These are phyloP conservation scores for Aureobasidium sp. DNA, from an alignment of 2,329 filamentous ascomycete genomes.

Conservation along the genomic window DNA sequence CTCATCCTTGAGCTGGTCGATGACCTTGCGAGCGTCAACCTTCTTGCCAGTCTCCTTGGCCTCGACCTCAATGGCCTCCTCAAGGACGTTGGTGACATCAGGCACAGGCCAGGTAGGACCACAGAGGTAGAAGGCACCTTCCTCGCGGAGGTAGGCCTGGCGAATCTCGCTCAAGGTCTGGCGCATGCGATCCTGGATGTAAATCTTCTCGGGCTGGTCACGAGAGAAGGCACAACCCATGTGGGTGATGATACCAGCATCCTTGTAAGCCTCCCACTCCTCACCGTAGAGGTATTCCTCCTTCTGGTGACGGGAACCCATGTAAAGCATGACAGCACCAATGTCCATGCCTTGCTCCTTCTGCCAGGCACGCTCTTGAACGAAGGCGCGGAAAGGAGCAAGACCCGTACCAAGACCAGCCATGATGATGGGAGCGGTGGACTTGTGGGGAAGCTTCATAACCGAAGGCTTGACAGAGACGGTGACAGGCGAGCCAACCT, in stretches of 20 bases:
- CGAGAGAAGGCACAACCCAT: conserved; percentile 91
- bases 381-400: conserved; percentile 97
- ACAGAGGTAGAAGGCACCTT: conserved; percentile 93
- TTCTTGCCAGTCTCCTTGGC: conserved; percentile 66
- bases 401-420: conserved; percentile 96
- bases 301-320: conserved; percentile 92
- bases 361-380: conserved; percentile 96
- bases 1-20: conserved; percentile 94
- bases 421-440: conserved; percentile 95
- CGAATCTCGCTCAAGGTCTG: conserved; percentile 77
- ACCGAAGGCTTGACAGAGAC: conserved; percentile 96
- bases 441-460: conserved; percentile 90
- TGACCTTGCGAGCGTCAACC: conserved; percentile 80
- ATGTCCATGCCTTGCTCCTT: conserved; percentile 96
- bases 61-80: conserved; percentile 81
- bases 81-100: conserved; percentile 86
- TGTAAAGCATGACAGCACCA: conserved; percentile 86
- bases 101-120: conserved; percentile 98
- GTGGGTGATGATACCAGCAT: conserved; percentile 88
- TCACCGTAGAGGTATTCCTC: conserved; percentile 99
- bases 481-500: conserved; percentile 70
- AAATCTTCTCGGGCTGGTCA: conserved; percentile 97
- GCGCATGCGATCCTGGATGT: conserved; percentile 97
- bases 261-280: conserved; percentile 97
- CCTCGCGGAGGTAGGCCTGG: conserved; percentile 76